phyloP scores from a whole-genome alignment of 2,329 filamentous ascomycete species.

The Clonostachys rhizophaga region DNA sequence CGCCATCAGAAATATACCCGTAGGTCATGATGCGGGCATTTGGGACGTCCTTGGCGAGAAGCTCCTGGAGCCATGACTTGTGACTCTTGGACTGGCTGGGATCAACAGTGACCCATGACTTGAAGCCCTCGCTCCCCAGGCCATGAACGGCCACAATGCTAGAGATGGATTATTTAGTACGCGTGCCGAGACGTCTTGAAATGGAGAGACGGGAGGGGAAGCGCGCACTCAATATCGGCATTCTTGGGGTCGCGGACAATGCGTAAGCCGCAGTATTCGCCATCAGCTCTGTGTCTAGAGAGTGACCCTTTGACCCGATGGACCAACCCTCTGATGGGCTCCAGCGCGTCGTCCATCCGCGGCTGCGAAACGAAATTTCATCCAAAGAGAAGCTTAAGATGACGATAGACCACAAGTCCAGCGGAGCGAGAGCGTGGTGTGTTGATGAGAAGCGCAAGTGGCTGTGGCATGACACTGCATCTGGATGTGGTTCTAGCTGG shows the following conservation, averaged over 20 bases:
- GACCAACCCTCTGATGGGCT: constrained; percentile 12
- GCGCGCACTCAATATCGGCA: constrained; percentile 15
- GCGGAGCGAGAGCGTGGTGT: no score
- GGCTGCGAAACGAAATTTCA: no score
- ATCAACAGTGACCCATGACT: constrained; percentile 14
- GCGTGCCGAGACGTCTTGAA: not conserved
- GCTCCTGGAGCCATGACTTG: constrained; percentile 11
- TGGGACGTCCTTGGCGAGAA: constrained; percentile 13
- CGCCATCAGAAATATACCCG: constrained; percentile 11
- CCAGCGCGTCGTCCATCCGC: constrained; percentile 11
- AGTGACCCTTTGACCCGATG: constrained; percentile 13
- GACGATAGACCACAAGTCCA: no score
- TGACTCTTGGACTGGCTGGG: constrained; percentile 8
- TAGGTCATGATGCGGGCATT: constrained; percentile 18
- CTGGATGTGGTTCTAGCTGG: no score
- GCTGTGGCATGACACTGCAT: no score
- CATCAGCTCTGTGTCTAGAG: constrained; percentile 7
- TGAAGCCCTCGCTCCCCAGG: constrained; percentile 15
- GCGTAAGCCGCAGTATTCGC: constrained; percentile 8
- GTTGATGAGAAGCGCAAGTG: no score
- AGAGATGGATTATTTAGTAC: not conserved
- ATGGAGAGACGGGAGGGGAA: not conserved
- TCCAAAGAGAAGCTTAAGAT: no score
- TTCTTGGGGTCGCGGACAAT: constrained; percentile 11
- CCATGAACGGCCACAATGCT: constrained; percentile 19